A percentile compares a stretch with the other conserved stretches of the same genome.
Conservation (phyloP, 2,329 filamentous ascomycete genomes). For the Dactylellina cionopaga region DNA sequence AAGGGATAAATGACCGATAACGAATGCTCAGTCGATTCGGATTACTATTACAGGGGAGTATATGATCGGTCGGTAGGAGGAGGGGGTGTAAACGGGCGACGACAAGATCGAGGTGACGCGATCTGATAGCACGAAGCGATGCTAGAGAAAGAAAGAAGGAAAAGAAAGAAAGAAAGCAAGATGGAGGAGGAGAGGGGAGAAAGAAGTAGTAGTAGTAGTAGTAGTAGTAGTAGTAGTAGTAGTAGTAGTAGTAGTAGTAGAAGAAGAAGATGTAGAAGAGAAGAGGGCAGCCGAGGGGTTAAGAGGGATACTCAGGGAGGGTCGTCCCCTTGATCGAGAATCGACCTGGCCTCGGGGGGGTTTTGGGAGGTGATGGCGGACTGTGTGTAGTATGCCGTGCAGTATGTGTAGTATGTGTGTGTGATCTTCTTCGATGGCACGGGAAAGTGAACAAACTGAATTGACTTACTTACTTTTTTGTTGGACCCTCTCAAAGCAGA, state of each 20-base stretch:
- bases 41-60: constrained; percentile 47
- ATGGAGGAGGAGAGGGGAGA: constrained; percentile 55
- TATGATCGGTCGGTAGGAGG: constrained; percentile 44
- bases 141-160: constrained; percentile 56
- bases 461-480: constrained; percentile 27
- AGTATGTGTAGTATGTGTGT: constrained; percentile 53
- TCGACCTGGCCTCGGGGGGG: constrained; percentile 49
- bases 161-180: constrained; percentile 54
- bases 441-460: constrained; percentile 18
- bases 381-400: no score
- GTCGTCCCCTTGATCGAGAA: constrained; percentile 13
- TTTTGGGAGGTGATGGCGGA: constrained; percentile 57
- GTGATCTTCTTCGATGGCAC: constrained; percentile 54
- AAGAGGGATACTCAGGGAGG: constrained; percentile 54
- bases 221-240: constrained; percentile 23
- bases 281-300: constrained; percentile 54
- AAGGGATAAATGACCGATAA: constrained; percentile 43
- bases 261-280: constrained; percentile 58
- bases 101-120: constrained; percentile 39
- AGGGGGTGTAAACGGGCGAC: no score
- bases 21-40: constrained; percentile 48
- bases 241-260: constrained; percentile 32
- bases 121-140: constrained; percentile 51
- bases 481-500: constrained; percentile 42
- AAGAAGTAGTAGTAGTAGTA: constrained; percentile 11